Evolutionary conservation across 176 grass and related monocot genomes (phyloP).

Genomic region (Cenchrus purpureus): DNA sequence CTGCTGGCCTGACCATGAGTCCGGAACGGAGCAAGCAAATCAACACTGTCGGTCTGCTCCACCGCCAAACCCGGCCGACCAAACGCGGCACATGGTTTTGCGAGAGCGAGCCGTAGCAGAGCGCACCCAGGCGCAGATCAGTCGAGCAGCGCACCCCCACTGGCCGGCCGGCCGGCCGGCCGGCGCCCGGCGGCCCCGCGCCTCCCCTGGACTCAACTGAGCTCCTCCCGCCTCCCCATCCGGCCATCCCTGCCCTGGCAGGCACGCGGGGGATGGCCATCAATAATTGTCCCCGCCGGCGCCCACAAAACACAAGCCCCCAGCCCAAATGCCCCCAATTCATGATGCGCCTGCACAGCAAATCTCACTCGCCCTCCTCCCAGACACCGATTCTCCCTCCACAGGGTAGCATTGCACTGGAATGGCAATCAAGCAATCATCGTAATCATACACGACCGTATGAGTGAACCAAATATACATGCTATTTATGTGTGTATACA

Average conservation of each 20-base stretch:
- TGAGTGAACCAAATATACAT: conserved; percentile 55
- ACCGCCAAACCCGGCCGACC: conserved; percentile 13
- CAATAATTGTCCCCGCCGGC: conserved; percentile 43
- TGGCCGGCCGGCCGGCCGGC: background rate
- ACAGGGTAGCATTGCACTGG: background rate
- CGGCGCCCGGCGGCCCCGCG: conserved; percentile 25
- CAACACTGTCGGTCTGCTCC: background rate
- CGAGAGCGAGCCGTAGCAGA: background rate
- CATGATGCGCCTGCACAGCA: conserved; percentile 28
- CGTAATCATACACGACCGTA: conserved; percentile 13
- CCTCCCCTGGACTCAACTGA: conserved; percentile 37
- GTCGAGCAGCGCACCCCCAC: background rate
- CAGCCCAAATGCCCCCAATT: background rate
- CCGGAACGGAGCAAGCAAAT: background rate
- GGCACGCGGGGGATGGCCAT: conserved; percentile 20
- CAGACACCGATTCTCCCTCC: background rate
- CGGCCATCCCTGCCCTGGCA: background rate
- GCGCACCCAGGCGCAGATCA: background rate
- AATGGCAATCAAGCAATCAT: conserved; percentile 33
- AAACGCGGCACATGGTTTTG: background rate
- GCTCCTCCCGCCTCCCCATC: background rate
- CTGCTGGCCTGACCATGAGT: background rate
- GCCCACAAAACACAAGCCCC: conserved; percentile 31
- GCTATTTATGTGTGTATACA: conserved; percentile 33
- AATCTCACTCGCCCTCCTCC: conserved; percentile 25